Percentiles rank a stretch among this genome's conserved stretches.
These are phyloP conservation scores for Coix lacrymajobi DNA, from an alignment of 176 grass and related monocot genomes.

Conservation along the genomic window DNA sequence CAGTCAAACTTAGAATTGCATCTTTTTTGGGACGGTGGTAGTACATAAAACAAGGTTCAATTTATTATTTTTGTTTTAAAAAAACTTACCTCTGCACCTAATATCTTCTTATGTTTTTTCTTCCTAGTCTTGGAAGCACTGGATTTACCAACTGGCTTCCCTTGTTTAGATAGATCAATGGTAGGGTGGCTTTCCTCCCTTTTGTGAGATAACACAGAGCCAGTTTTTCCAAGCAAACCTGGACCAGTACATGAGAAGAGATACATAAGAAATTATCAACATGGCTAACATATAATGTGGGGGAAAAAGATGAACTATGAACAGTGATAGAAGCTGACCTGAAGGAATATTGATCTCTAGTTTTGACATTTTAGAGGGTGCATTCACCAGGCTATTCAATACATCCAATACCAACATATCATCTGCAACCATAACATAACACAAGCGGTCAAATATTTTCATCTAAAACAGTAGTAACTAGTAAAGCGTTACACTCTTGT, in stretches of 20 bases:
- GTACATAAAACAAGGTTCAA: neutral
- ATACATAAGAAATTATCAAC: conserved; percentile 11
- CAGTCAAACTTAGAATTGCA: neutral
- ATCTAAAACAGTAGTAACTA: neutral
- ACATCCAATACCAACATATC: conserved; percentile 53
- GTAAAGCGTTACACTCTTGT: neutral
- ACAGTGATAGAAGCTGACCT: conserved; percentile 31
- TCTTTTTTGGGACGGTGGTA: neutral
- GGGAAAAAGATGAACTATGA: neutral
- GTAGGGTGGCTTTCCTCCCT: conserved; percentile 19
- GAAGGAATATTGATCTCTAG: conserved; percentile 25
- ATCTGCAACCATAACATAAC: conserved; percentile 33
- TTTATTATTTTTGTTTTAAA: neutral
- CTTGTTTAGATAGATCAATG: conserved; percentile 17
- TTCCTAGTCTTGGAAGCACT: conserved; percentile 12
- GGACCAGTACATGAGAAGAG: neutral
- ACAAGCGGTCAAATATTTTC: neutral
- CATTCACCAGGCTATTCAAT: conserved; percentile 45
- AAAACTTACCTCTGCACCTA: conserved; percentile 29
- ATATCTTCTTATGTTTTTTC: conserved; percentile 33
- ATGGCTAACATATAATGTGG: neutral
- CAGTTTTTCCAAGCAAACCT: conserved; percentile 30
- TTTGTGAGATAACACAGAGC: conserved; percentile 11
- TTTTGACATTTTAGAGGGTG: conserved; percentile 25
- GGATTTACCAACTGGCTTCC: conserved; percentile 19